phyloP scores from a whole-genome alignment of 2,329 filamentous ascomycete species.

The Pseudogymnoascus sp. region DNA sequence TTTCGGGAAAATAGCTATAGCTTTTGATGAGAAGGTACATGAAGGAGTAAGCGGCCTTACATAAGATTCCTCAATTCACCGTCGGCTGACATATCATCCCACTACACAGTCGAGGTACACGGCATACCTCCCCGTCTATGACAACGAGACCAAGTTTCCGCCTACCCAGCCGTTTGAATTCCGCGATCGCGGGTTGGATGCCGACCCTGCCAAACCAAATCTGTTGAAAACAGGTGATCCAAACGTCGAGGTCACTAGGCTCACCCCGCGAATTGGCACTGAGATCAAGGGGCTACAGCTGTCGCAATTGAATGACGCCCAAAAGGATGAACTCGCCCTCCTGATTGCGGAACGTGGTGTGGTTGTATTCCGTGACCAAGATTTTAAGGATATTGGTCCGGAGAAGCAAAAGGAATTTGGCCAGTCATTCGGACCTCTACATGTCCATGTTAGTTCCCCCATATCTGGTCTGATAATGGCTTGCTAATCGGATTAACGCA shows the following conservation, averaged over 20 bases:
- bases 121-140: constrained; percentile 66
- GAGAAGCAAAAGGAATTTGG: constrained; percentile 60
- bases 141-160: constrained; percentile 54
- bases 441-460: constrained; percentile 50
- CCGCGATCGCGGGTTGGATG: constrained; percentile 66
- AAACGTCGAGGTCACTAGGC: constrained; percentile 36
- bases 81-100: not conserved
- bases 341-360: constrained; percentile 43
- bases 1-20: not conserved
- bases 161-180: constrained; percentile 64
- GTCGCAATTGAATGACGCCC: constrained; percentile 38
- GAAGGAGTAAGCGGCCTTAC: not conserved
- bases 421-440: constrained; percentile 69
- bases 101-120: constrained; percentile 46
- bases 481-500: constrained; percentile 18
- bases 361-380: constrained; percentile 63
- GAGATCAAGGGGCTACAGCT: constrained; percentile 38
- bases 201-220: constrained; percentile 61
- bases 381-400: constrained; percentile 62
- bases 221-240: constrained; percentile 68
- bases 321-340: constrained; percentile 46
- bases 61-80: not conserved
- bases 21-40: not conserved
- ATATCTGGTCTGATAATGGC: not conserved
- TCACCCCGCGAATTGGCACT: constrained; percentile 35